Base-by-base conservation (phyloP, 1,284 basidiomycete species). In the Golubevia sp. region DNA sequence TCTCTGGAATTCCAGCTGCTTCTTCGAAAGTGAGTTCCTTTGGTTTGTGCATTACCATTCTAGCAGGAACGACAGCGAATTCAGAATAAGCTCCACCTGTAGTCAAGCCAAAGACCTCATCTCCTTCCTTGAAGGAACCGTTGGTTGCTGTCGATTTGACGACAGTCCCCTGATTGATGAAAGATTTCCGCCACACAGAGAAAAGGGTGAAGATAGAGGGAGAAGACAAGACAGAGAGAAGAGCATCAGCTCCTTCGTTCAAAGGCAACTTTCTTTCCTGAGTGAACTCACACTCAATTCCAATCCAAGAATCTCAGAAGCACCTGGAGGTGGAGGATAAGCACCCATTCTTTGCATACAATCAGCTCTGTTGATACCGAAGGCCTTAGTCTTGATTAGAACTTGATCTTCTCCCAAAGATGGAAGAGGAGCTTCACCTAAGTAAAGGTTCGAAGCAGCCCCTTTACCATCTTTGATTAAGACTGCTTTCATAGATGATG, bases 381-480 rank as follows among this genome's bases (percentile, higher is more conserved):
- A 79, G 0, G 77, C 77, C 21, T 69, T 64, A 62, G 80, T 71
- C 58, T 73, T 73, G 63, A 96, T 90, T 27, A 93, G 86, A 1
- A 94, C 90, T 74, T 94, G 85, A 13, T 87, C 88, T 15, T 87
- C 77, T 53, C 85, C 76, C 24, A 88, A 86, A 27, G 74, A 70
- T 7, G 92, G 92, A 64, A 87, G 88, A 2, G 90, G 87, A 56
- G 87, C 86, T 69, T 92, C 88, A 2, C 92, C 93, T 49, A 96
- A 84, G 84, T 92, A 92, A 26, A 97, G 87, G 73, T 90, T 90
- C 56, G 92, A 90, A 23, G 89, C 86, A 1, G 91, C 90, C 0
- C 93, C 93, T 68, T 89, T 89, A 20, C 88, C 90, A 79, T 90
- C 88, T 85, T 92, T 92, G 84, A 97, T 88, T 49, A 93, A 86